Conservation (phyloP, 208 protist species). For the Tritrichomonas foetus region DNA sequence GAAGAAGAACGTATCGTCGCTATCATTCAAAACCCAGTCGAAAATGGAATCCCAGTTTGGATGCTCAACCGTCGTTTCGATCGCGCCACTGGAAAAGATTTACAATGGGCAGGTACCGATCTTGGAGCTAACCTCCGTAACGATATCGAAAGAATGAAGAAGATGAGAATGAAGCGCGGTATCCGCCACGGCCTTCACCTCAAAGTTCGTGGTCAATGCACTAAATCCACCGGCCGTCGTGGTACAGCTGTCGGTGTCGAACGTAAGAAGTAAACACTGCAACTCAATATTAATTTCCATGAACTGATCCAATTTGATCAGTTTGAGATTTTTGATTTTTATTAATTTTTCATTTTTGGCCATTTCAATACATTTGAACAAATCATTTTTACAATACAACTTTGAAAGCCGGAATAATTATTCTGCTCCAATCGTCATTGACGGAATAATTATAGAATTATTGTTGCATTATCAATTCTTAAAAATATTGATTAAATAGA, state of each 20-base stretch:
- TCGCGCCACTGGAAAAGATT: not conserved
- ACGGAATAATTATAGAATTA: not conserved
- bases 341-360: too few relatives aligned
- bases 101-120: slow-evolving; percentile 28
- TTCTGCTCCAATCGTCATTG: too few relatives aligned
- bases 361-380: too few relatives aligned
- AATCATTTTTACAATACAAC: too few relatives aligned
- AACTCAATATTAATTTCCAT: not conserved
- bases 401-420: too few relatives aligned
- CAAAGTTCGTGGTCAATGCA: slow-evolving; percentile 40
- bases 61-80: slow-evolving; percentile 35
- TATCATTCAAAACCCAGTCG: slow-evolving; percentile 40
- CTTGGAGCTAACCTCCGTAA: not conserved
- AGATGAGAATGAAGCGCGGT: slow-evolving; percentile 41
- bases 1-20: not conserved
- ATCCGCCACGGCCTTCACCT: slow-evolving; percentile 23
- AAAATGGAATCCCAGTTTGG: slow-evolving; percentile 21
- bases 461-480: not conserved
- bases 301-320: too few relatives aligned
- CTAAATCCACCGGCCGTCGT: slow-evolving; percentile 24
- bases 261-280: not conserved
- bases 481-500: too few relatives aligned
- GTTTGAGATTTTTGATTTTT: too few relatives aligned
- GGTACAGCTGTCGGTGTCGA: slow-evolving; percentile 38
- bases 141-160: slow-evolving; percentile 39